Evolutionary conservation across 2,329 filamentous ascomycete species (phyloP).

Genomic region (Xylariomycetidae sp.): DNA sequence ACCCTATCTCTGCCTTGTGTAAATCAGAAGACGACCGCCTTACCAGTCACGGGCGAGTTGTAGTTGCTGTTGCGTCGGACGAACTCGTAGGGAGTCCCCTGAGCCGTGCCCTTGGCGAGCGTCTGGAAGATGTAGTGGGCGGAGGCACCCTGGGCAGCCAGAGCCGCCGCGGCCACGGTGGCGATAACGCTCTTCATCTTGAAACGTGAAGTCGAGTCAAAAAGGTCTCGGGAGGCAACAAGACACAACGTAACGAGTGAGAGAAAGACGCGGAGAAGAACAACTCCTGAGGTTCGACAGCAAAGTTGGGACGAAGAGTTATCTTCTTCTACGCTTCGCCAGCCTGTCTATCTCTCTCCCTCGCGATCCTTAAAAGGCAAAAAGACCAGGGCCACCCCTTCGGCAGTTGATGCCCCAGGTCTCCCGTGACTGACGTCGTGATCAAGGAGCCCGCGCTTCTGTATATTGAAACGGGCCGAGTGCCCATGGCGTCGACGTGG

Average conservation of each 20-base stretch:
- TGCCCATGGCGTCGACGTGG: too few species aligned
- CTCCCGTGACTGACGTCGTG: slow-evolving; percentile 3
- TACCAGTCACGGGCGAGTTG: slow-evolving; percentile 40
- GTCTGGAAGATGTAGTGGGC: slow-evolving; percentile 39
- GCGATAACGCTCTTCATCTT: slow-evolving; percentile 28
- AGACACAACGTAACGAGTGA: too few species aligned
- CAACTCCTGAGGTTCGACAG: too few species aligned
- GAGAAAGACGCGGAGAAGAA: too few species aligned
- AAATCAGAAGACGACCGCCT: slow-evolving; percentile 2
- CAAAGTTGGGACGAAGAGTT: too few species aligned
- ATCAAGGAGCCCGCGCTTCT: neutral
- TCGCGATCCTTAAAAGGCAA: too few species aligned
- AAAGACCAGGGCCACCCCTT: too few species aligned
- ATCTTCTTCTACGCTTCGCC: neutral
- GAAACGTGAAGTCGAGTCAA: neutral
- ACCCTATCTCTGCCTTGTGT: neutral
- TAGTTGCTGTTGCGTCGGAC: slow-evolving; percentile 42
- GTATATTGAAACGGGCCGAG: slow-evolving; percentile 3
- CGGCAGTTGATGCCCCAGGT: slow-evolving; percentile 8
- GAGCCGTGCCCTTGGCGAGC: slow-evolving; percentile 27
- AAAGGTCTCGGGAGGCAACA: too few species aligned
- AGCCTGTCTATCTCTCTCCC: too few species aligned
- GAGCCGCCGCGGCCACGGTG: slow-evolving; percentile 22
- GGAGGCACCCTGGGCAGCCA: slow-evolving; percentile 28
- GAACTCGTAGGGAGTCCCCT: slow-evolving; percentile 30